Base-by-base conservation (phyloP, 2,329 filamentous ascomycete genomes). In the Exophiala dermatitidis region DNA sequence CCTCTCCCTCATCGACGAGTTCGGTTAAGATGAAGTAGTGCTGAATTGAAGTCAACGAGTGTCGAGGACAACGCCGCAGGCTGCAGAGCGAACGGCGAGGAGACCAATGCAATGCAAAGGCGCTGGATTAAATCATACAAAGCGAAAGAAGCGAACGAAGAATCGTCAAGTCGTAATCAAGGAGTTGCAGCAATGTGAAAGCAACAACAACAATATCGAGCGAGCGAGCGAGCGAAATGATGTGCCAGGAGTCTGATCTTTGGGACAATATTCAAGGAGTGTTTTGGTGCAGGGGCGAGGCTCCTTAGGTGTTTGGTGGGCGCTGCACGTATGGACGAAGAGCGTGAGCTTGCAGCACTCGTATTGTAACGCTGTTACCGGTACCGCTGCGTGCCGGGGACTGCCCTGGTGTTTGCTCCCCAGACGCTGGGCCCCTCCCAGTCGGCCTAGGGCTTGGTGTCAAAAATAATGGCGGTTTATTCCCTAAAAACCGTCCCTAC, bases 101-200 rank as follows among this genome's bases (percentile, higher is more conserved):
- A 33, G 54, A 51, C 30, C 34, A 48, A 42, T 31, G 48, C 34
- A 45, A 37, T 43, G 42, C 9, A 37, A 36, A 40, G 48, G 40
- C 19, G 37, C 4, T 7, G 28, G 47, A 33, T 28, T 38, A 57
- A 47, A 19, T 33, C 4, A 53, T 46, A 44, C 33, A 50, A 41
- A 55, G 32, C 46, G 34, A 53, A 12, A 50, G 19, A 48, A 36
- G 9, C 46, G 31, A 54, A 31, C 48, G 48, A 54, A 36, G 52
- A 46, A 42, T 57, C 55, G 52, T 57, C 32, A 54, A 52, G 29
- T 57, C 55, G 55, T 57, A 54, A 28, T 52, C 48, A 51, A 34
- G 9, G 38, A 28, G 38, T 5, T 26, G 38, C 38, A 28, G 38
- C 38, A 41, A 45, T 45, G 8, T 30, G 30, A 45, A 45, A 12